Evolutionary conservation across 169 alveolate genomes (phyloP), one percentile per base, ranked within the genome.

Genomic region (Cardiosporidium cionae): DNA sequence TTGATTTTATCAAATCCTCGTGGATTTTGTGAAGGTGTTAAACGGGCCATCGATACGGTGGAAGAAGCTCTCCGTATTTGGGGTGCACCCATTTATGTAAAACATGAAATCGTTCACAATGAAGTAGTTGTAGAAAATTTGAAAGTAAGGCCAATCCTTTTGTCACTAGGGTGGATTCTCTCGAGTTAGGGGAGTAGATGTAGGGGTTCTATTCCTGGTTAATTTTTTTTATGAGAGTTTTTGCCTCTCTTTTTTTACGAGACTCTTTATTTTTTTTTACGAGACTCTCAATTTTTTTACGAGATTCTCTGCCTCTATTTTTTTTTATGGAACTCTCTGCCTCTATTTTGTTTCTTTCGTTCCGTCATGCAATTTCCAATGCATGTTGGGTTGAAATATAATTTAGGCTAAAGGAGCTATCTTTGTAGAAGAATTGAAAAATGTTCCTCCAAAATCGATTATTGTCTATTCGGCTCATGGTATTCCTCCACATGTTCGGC

Each of bases 1-100:
- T 74, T 84, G 44, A 77, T 77, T 25, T 76, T 89, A 1, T 71
- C 89, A 28, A 79, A 65, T 23, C 94, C 94, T 0, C 69, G 94
- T 7, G 94, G 94, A 22, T 89, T 89, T 79, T 89, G 94, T 54
- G 91, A 86, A 37, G 94, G 94, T 22, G 94, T 89, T 9, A 65
- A 85, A 32, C 69, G 94, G 16, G 94, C 94, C 6, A 84, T 89
- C 27, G 83, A 76, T 25, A 87, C 91, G 2, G 94, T 89, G n/a
- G 90, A 89, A 64, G 89, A 86, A 29, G 86, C 91, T 0, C 79
- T 89, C n/a, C 70, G 86, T 29, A 28, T 85, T 16, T 86, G 83
- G 65, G 90, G 90, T 1, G 86, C 92, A 0, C 89, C 90, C 27
- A 80, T 89, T 6, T 89, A 87, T 62, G 92, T 89, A 28, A 85